These are phyloP conservation scores for Mycena vulgaris DNA, from an alignment of 768 basidiomycete genomes.

Conservation along the genomic window DNA sequence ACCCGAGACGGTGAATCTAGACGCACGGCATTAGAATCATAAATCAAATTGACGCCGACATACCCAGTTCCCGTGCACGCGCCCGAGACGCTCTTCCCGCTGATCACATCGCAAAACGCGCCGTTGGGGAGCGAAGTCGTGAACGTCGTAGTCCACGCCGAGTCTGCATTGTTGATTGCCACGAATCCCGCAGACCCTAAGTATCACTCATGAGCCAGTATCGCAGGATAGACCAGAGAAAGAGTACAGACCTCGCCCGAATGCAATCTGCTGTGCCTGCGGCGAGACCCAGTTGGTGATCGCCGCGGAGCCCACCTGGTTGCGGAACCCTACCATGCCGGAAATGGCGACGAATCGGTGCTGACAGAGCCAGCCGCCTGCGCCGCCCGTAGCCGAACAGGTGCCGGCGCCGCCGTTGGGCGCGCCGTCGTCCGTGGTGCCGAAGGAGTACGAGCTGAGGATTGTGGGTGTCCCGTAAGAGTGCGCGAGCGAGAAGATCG, in stretches of 20 bases:
- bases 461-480: slow-evolving; percentile 78
- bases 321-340: slow-evolving; percentile 78
- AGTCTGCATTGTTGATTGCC: slow-evolving; percentile 77
- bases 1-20: slow-evolving; percentile 64
- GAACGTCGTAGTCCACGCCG: slow-evolving; percentile 70
- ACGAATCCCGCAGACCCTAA: slow-evolving; percentile 72
- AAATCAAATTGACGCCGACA: too few species aligned
- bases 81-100: slow-evolving; percentile 57
- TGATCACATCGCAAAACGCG: slow-evolving; percentile 76
- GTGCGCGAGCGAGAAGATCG: slow-evolving; percentile 77
- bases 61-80: slow-evolving; percentile 67
- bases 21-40: neutral
- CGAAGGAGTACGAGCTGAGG: slow-evolving; percentile 72
- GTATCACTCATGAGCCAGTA: neutral
- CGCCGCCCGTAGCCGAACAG: slow-evolving; percentile 65
- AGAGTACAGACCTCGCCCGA: slow-evolving; percentile 66
- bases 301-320: slow-evolving; percentile 66
- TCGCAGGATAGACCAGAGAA: neutral
- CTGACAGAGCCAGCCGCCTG: slow-evolving; percentile 78
- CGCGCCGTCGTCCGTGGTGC: slow-evolving; percentile 67
- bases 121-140: slow-evolving; percentile 71
- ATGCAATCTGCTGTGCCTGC: slow-evolving; percentile 73
- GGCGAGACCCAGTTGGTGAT: slow-evolving; percentile 74
- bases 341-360: slow-evolving; percentile 71
- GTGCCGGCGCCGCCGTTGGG: slow-evolving; percentile 69